Evolutionary conservation across 2,329 filamentous ascomycete genomes (phyloP).

Genomic region (Paraphoma chrysanthemicola): DNA sequence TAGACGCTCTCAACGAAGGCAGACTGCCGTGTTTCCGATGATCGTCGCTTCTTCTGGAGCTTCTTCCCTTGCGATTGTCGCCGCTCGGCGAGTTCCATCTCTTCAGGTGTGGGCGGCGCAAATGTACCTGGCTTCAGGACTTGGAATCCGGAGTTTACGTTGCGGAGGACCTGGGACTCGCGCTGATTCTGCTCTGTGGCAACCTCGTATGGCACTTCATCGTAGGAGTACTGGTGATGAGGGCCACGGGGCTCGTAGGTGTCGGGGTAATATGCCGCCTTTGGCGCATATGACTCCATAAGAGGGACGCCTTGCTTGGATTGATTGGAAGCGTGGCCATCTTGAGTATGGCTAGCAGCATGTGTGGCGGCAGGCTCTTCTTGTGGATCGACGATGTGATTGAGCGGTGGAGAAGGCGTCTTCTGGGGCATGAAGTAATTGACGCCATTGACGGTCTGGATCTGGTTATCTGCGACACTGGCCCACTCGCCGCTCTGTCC

Average conservation of each 20-base stretch:
- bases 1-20: slow-evolving; percentile 48
- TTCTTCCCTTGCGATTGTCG: slow-evolving; percentile 43
- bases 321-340: slow-evolving; percentile 32
- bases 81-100: slow-evolving; percentile 38
- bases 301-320: slow-evolving; percentile 42
- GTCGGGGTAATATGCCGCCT: slow-evolving; percentile 40
- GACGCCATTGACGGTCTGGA: slow-evolving; percentile 42
- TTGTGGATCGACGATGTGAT: slow-evolving; percentile 18
- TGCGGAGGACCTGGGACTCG: slow-evolving; percentile 47
- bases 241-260: slow-evolving; percentile 48
- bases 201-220: slow-evolving; percentile 39
- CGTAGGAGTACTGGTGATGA: slow-evolving; percentile 44
- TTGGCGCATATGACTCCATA: slow-evolving; percentile 46
- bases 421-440: slow-evolving; percentile 48
- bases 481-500: slow-evolving; percentile 48
- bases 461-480: slow-evolving; percentile 41
- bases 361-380: slow-evolving; percentile 18
- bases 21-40: slow-evolving; percentile 42
- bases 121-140: slow-evolving; percentile 50
- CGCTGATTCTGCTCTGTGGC: slow-evolving; percentile 36
- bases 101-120: slow-evolving; percentile 38
- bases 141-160: slow-evolving; percentile 52
- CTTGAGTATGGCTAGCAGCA: slow-evolving; percentile 23
- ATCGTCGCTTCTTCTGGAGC: slow-evolving; percentile 52
- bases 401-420: slow-evolving; percentile 43